phyloP scores from a whole-genome alignment of 2,329 filamentous ascomycete genomes.

The Aureobasidium uvarum region DNA sequence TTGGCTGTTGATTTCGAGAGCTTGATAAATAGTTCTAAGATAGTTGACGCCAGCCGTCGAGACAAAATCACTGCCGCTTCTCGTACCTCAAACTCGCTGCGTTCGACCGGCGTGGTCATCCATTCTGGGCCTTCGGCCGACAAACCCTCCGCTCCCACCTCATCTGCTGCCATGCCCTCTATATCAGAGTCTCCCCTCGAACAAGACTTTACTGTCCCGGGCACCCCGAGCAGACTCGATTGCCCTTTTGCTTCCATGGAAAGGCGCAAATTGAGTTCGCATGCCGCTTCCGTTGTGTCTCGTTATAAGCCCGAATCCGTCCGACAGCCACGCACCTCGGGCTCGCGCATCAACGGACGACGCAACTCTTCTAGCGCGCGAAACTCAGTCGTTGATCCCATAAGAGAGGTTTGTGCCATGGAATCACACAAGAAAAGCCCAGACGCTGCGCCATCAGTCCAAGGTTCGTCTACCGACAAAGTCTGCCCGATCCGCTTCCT shows the following conservation, averaged over 20 bases:
- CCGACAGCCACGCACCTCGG: conserved; percentile 22
- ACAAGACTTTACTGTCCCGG: conserved; percentile 85
- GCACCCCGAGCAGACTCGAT: conserved; percentile 72
- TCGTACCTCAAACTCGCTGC: conserved; percentile 37
- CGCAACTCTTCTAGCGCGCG: conserved; percentile 18
- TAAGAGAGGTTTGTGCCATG: conserved; percentile 39
- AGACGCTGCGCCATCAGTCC: conserved; percentile 27
- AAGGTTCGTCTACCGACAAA: conserved; percentile 39
- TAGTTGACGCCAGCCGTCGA: conserved; percentile 35
- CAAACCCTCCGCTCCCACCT: conserved; percentile 33
- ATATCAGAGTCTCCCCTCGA: conserved; percentile 58
- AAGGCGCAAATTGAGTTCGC: conserved; percentile 41
- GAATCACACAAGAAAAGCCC: conserved; percentile 23
- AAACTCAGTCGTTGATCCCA: conserved; percentile 35
- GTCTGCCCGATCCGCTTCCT: conserved; percentile 92
- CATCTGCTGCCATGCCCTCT: conserved; percentile 38
- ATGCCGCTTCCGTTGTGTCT: conserved; percentile 43
- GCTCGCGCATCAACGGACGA: conserved; percentile 24
- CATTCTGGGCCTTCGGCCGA: conserved; percentile 44
- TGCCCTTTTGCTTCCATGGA: conserved; percentile 71
- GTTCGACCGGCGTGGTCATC: conserved; percentile 41
- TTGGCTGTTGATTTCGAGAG: conserved; percentile 24
- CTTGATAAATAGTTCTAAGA: conserved; percentile 27
- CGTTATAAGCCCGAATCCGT: conserved; percentile 37
- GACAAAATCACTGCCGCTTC: conserved; percentile 35